These are phyloP conservation scores for Dactylonectria macrodidyma DNA, from an alignment of 2,329 filamentous ascomycete species.

Conservation along the genomic window DNA sequence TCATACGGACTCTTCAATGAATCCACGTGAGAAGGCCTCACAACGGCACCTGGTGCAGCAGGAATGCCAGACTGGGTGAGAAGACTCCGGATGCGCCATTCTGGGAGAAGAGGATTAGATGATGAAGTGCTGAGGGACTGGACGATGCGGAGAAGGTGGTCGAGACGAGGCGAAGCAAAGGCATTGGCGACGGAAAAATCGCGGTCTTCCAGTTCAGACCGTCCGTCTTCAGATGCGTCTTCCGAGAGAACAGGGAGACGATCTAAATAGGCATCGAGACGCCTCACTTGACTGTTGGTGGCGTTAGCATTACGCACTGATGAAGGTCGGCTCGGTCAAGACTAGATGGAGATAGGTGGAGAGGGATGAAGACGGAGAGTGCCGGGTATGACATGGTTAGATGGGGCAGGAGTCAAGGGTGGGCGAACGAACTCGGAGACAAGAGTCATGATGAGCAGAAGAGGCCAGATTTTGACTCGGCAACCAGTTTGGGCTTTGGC, in stretches of 20 bases:
- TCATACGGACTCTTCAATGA: conserved; percentile 69
- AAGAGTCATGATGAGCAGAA: conserved; percentile 45
- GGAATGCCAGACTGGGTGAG: conserved; percentile 75
- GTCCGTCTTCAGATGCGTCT: conserved; percentile 60
- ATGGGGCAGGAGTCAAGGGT: conserved; percentile 28
- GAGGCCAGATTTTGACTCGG: conserved; percentile 32
- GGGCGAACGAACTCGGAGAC: conserved; percentile 49
- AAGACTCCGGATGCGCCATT: conserved; percentile 72
- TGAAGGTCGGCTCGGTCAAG: conserved; percentile 16
- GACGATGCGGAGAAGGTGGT: conserved; percentile 77
- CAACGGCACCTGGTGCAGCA: conserved; percentile 54
- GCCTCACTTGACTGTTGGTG: conserved; percentile 69
- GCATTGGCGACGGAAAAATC: conserved; percentile 56
- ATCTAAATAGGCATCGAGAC: conserved; percentile 76
- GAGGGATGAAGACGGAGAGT: background rate
- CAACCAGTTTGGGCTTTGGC: conserved; percentile 21
- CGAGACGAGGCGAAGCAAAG: conserved; percentile 67
- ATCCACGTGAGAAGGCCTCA: conserved; percentile 43
- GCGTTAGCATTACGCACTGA: conserved; percentile 34
- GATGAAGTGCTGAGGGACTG: conserved; percentile 80
- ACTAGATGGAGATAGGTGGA: conserved; percentile 17
- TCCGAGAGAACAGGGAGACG: conserved; percentile 64
- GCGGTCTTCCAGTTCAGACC: conserved; percentile 54
- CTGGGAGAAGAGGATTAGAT: conserved; percentile 73
- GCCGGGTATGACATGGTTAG: conserved; percentile 7